A percentile compares a stretch with the other conserved stretches of the same genome.
phyloP scores from a whole-genome alignment of 371 early-diverging fungal species.

The Nematocida sp. region DNA sequence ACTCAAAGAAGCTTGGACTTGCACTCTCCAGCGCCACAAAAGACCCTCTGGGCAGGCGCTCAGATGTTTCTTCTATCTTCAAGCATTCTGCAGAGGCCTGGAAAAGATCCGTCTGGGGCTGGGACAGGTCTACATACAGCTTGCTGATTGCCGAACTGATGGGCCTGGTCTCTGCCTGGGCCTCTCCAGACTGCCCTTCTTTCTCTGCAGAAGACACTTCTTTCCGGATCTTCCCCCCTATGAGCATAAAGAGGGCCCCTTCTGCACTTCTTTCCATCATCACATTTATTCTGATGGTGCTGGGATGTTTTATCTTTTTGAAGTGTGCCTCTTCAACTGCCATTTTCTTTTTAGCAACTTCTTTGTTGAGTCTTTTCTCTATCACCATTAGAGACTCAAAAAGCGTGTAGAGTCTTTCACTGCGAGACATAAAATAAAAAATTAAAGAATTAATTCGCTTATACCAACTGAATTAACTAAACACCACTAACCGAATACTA shows the following conservation, averaged over 20 bases:
- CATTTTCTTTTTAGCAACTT: constrained; percentile 55
- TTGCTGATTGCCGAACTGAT: constrained; percentile 15
- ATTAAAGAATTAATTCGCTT: no score
- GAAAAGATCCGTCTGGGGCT: not conserved
- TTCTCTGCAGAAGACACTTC: constrained; percentile 51
- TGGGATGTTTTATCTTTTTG: constrained; percentile 60
- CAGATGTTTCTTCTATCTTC: not conserved
- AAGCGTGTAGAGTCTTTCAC: constrained; percentile 34
- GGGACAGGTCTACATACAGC: not conserved
- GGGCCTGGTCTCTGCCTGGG: not conserved
- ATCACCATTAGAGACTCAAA: constrained; percentile 51
- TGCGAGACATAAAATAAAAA: constrained; percentile 39
- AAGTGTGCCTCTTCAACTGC: constrained; percentile 63
- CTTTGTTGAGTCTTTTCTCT: constrained; percentile 56
- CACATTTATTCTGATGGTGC: constrained; percentile 56
- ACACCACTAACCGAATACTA: no score
- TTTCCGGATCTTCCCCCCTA: constrained; percentile 58
- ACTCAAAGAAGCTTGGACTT: constrained; percentile 33
- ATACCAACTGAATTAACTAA: no score
- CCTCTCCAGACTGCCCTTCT: constrained; percentile 23
- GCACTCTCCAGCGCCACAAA: not conserved
- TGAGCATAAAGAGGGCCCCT: constrained; percentile 44
- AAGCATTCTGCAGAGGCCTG: not conserved
- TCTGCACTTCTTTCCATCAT: constrained; percentile 41
- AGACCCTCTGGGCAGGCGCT: not conserved